These are phyloP conservation scores for Trichoderma afroharzianum DNA, from an alignment of 2,329 filamentous ascomycete genomes.

Conservation along the genomic window DNA sequence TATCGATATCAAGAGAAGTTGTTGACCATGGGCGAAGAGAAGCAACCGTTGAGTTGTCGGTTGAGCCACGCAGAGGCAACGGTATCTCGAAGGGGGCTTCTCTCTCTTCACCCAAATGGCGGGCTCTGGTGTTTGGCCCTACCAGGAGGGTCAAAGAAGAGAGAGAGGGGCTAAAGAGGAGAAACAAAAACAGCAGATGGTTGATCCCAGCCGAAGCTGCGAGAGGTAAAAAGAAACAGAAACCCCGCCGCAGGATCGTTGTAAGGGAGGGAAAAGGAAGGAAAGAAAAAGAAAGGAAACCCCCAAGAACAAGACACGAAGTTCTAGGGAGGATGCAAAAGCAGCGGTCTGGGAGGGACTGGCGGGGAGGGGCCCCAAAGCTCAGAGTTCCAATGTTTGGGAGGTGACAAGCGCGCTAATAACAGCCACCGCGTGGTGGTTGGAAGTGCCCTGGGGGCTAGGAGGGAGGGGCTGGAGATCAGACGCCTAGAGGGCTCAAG, in stretches of 20 bases:
- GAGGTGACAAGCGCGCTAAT: conserved; percentile 18
- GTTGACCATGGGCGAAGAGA: conserved; percentile 26
- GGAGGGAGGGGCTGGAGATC: background rate
- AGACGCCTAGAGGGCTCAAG: background rate
- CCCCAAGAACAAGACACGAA: background rate
- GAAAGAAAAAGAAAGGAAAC: background rate
- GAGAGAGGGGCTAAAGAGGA: background rate
- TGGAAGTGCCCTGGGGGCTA: background rate
- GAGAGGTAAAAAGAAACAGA: background rate
- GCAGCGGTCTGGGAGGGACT: conserved; percentile 17
- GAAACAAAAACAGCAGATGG: background rate
- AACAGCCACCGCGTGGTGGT: conserved; percentile 15
- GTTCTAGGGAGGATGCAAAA: conserved; percentile 11
- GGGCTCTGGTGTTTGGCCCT: conserved; percentile 3
- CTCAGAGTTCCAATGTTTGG: conserved; percentile 4
- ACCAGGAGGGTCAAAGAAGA: background rate
- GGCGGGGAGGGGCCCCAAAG: conserved; percentile 12
- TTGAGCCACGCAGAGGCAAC: conserved; percentile 13
- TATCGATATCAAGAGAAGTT: conserved; percentile 23
- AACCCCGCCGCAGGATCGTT: background rate
- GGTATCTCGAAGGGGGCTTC: background rate
- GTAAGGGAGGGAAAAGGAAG: background rate
- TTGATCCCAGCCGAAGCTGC: background rate
- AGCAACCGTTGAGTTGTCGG: background rate
- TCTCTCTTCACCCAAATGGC: conserved; percentile 16